Conservation (phyloP, 2,329 filamentous ascomycete genomes). For the Xylariaceae sp. region DNA sequence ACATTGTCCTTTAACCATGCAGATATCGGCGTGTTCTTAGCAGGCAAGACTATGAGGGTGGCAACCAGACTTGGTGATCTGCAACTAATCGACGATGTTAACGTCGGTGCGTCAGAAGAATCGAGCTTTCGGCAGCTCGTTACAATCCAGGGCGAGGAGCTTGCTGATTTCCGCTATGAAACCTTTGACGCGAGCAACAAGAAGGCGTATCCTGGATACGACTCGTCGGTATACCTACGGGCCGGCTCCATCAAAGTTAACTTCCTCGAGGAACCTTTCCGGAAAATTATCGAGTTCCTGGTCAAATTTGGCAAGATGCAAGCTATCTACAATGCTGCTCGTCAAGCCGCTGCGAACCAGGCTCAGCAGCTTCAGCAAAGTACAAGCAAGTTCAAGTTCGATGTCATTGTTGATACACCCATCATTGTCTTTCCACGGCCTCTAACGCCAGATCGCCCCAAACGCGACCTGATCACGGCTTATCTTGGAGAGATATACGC, state of each 20-base stretch:
- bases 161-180: slow-evolving; percentile 96
- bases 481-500: slow-evolving; percentile 97
- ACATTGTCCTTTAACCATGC: slow-evolving; percentile 91
- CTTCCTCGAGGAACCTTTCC: slow-evolving; percentile 94
- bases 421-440: slow-evolving; percentile 91
- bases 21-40: slow-evolving; percentile 83
- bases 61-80: slow-evolving; percentile 83
- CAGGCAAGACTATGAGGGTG: slow-evolving; percentile 81
- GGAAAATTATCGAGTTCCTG: slow-evolving; percentile 95
- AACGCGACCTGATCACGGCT: slow-evolving; percentile 81
- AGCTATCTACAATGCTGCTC: slow-evolving; percentile 93
- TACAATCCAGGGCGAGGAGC: slow-evolving; percentile 89
- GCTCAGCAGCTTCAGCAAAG: slow-evolving; percentile 91
- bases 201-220: slow-evolving; percentile 84
- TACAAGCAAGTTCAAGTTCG: slow-evolving; percentile 87
- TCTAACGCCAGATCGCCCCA: slow-evolving; percentile 63
- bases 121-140: slow-evolving; percentile 83
- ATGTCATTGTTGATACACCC: slow-evolving; percentile 88
- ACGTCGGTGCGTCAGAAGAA: slow-evolving; percentile 76
- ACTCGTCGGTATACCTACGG: slow-evolving; percentile 83
- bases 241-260: slow-evolving; percentile 96
- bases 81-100: slow-evolving; percentile 87
- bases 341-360: slow-evolving; percentile 89
- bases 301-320: slow-evolving; percentile 99
- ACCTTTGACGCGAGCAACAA: slow-evolving; percentile 74